These are phyloP conservation scores for Mimosa bimucronata DNA, from an alignment of 306 rosid species.

Conservation along the genomic window DNA sequence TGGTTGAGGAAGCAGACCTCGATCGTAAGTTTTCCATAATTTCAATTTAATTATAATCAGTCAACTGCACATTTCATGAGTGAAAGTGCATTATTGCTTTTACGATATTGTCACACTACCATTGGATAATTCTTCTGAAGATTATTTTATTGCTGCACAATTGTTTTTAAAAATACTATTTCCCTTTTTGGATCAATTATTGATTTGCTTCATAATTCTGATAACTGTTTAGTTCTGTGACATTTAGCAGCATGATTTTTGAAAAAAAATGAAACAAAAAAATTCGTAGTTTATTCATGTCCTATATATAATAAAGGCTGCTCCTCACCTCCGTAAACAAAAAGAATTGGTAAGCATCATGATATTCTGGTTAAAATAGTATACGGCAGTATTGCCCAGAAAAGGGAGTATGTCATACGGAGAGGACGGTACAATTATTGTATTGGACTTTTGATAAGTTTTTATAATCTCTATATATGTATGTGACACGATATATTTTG, in stretches of 20 bases:
- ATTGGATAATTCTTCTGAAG: not conserved
- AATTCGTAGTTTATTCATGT: not conserved
- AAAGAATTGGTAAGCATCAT: not conserved
- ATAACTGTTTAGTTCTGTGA: not conserved
- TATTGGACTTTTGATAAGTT: not conserved
- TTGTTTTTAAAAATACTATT: no score
- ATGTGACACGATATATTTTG: not conserved
- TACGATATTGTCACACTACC: not conserved
- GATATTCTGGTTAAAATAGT: not conserved
- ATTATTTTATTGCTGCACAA: not conserved
- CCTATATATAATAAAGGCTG: no score
- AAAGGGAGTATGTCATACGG: not conserved
- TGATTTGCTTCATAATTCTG: not conserved
- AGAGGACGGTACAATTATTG: not conserved
- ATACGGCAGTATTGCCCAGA: not conserved
- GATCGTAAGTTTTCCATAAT: not conserved
- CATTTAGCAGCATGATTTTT: not conserved
- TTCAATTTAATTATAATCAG: not conserved
- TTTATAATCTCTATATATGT: not conserved
- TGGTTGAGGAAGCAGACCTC: not conserved
- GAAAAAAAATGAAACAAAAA: not conserved
- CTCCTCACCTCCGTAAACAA: no score
- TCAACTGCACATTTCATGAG: not conserved
- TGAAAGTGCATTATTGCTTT: not conserved
- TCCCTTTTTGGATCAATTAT: not conserved